phyloP scores from a whole-genome alignment of 495 filamentous ascomycete genomes.

The Aspergillus ostianus region DNA sequence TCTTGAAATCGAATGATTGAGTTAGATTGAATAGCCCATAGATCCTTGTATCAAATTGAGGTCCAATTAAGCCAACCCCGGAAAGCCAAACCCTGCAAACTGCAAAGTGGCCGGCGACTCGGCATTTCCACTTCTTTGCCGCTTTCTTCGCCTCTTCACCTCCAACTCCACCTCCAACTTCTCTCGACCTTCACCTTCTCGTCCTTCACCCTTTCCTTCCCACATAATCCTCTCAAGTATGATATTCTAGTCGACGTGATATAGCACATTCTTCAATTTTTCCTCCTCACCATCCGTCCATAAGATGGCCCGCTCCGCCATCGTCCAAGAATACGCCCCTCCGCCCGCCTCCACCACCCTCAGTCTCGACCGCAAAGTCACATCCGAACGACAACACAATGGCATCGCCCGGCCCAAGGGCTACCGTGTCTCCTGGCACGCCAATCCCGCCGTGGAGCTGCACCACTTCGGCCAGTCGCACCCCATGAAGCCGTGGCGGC shows the following conservation, averaged over 20 bases:
- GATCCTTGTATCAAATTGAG: too few species aligned
- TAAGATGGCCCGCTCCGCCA: slow-evolving; percentile 44
- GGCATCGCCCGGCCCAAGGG: slow-evolving; percentile 75
- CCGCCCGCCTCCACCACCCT: slow-evolving; percentile 59
- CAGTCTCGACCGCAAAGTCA: slow-evolving; percentile 61
- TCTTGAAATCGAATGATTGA: too few species aligned
- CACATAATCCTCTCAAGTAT: neutral
- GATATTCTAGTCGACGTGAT: neutral
- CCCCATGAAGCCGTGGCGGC: slow-evolving; percentile 98
- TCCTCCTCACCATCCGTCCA: slow-evolving; percentile 2
- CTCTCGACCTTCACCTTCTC: slow-evolving; percentile 10
- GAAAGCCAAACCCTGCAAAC: neutral
- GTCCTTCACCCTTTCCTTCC: neutral
- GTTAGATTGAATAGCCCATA: too few species aligned
- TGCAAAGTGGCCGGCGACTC: neutral
- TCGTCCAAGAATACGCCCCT: slow-evolving; percentile 70
- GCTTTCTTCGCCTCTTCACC: neutral
- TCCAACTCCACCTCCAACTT: slow-evolving; percentile 8
- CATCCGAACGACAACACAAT: slow-evolving; percentile 65
- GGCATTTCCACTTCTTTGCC: neutral
- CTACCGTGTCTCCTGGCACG: slow-evolving; percentile 95
- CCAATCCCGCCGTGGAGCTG: slow-evolving; percentile 90
- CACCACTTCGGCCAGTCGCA: slow-evolving; percentile 95
- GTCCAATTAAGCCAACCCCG: too few species aligned
- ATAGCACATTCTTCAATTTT: neutral